Conservation (phyloP, 106 monocot species). For the Dendrobium chrysotoxum region DNA sequence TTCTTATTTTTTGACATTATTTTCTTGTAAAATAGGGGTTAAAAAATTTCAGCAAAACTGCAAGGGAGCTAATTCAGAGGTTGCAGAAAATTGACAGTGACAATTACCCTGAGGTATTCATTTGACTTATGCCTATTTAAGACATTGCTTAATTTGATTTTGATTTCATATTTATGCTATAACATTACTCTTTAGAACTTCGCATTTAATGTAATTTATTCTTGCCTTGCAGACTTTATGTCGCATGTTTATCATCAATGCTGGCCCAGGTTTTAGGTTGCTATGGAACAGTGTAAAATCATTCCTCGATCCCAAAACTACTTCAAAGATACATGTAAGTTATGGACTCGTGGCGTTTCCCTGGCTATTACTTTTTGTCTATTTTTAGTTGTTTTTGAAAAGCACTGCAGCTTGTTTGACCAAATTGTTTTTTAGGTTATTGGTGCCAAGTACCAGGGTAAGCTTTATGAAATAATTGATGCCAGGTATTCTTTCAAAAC, state of each 20-base stretch:
- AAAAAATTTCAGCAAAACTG: conserved; percentile 62
- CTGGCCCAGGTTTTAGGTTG: conserved; percentile 50
- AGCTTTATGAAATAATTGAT: conserved; percentile 48
- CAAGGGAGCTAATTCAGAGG: conserved; percentile 39
- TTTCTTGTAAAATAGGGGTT: conserved; percentile 22
- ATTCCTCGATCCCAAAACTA: conserved; percentile 54
- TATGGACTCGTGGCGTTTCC: conserved; percentile 3
- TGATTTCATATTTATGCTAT: neutral
- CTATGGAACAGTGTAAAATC: conserved; percentile 51
- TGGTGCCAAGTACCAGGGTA: conserved; percentile 46
- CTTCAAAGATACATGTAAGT: conserved; percentile 57
- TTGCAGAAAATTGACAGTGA: conserved; percentile 54
- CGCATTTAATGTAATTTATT: neutral
- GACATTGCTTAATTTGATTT: neutral
- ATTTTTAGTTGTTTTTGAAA: neutral
- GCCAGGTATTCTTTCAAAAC: conserved; percentile 19
- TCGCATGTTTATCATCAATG: conserved; percentile 57
- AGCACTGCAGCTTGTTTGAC: neutral
- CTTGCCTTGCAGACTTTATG: conserved; percentile 27
- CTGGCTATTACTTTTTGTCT: neutral
- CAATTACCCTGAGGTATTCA: conserved; percentile 53
- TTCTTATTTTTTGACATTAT: neutral
- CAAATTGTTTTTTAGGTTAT: conserved; percentile 35
- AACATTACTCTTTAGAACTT: neutral
- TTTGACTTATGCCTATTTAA: neutral